Conservation (phyloP, 176 grass and related monocot species). For the Poa pratensis region DNA sequence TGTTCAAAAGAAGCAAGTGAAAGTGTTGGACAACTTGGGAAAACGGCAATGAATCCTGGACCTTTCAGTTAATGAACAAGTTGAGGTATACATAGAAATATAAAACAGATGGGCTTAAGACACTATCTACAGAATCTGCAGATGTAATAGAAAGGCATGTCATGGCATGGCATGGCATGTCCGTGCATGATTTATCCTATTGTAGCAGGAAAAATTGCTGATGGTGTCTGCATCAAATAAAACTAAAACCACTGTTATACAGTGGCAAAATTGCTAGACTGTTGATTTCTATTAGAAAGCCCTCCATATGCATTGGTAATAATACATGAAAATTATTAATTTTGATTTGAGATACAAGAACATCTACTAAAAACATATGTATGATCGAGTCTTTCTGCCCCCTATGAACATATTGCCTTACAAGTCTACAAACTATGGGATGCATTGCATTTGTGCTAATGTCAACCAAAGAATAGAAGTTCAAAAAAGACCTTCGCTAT, state of each 20-base stretch:
- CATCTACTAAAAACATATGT: too few species aligned
- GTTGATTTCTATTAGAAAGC: neutral
- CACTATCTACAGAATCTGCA: neutral
- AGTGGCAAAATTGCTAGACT: neutral
- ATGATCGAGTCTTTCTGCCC: neutral
- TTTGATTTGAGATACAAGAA: neutral
- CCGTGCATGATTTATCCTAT: neutral
- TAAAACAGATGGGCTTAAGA: neutral
- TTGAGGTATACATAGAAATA: neutral
- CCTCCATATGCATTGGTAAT: neutral
- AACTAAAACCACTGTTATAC: neutral
- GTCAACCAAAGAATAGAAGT: neutral
- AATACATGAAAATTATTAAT: neutral
- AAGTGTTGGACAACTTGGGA: neutral
- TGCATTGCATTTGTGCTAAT: neutral
- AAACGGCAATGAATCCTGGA: neutral
- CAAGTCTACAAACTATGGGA: neutral
- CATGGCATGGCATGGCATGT: neutral
- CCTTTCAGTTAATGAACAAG: constrained; percentile 23
- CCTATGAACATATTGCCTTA: neutral
- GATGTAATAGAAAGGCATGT: neutral
- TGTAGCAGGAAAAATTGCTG: neutral
- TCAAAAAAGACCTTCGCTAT: constrained; percentile 83
- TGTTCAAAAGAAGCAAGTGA: neutral
- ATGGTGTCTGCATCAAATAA: neutral